Base-by-base conservation (phyloP, 495 filamentous ascomycete species). In the Podospora conica region DNA sequence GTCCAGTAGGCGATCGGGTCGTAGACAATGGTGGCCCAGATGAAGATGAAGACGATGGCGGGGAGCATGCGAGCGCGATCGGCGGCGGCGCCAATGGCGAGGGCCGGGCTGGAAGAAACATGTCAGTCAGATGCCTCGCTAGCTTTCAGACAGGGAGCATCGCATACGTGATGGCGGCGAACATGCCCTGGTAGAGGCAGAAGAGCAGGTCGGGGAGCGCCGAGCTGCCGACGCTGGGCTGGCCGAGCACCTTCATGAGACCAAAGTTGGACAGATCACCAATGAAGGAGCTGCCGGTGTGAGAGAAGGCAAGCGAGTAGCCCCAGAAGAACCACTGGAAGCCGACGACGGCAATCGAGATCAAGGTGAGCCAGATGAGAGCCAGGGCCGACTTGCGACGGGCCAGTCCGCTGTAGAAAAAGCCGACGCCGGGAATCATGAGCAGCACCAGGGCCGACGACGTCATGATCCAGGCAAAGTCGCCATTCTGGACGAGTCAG, bases 271-370 rank as follows among this genome's bases (percentile, higher is more conserved):
- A 77, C 18, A 98, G 81, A 70, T 94, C 83, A 25, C 95, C 95
- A 69, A 98, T 92, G 78, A 83, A 98, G 58, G 79, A 85, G 61
- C 91, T 90, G 15, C 90, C 92, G 11, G 85, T 82, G 76, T 96
- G 91, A 25, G 92, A 96, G 82, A 97, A 98, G 55, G 93, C 86
- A 33, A 98, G 82, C 3, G 92, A 96, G 76, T 94, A 98, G 53
- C 95, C 95, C 95, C 94, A 98, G 84, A 98, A 96, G 83, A 98
- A 98, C 94, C 95, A 98, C 77, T 98, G 94, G 80, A 98, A 96
- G 24, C 88, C 89, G 10, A 92, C 87, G 58, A 98, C 88, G 18
- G 90, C 92, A 22, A 90, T 87, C n/a, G 93, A 88, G 90, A 97
- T 96, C 75, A 98, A 82, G n/a, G 93, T 93, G 21, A 97, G 87